Evolutionary conservation across 305 asterid species (phyloP), one percentile per base, ranked within the genome.

Genomic region (Fraxinus platypoda): DNA sequence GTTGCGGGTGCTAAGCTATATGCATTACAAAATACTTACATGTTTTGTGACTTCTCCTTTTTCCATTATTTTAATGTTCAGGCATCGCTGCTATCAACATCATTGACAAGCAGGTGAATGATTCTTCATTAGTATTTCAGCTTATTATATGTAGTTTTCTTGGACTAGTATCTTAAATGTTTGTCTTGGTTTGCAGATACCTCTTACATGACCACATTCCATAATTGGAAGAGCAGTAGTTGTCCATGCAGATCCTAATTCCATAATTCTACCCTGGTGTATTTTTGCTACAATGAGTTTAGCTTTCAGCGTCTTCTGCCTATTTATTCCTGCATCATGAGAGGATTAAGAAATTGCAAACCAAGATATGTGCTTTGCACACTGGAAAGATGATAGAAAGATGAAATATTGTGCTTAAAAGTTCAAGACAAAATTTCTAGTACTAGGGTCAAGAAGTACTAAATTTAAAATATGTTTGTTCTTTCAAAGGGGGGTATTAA

Each of bases 171-270:
- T 81, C 31, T 78, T 68, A 62, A 28, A 71, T 59, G 23, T 74
- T 38, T 43, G 8, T 3, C 79, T 23, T 23, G 74, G 38, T 74
- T 59, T 70, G 79, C 85, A 95, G 99, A 94, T 95, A 81, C 97
- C 98, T 25, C 92, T 95, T 80, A 81, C 89, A 30, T 98, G 99
- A 83, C 88, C 93, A 26, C 78, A 92, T 84, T 93, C 98, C 81
- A 85, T 95, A 62, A 85, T 94, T 82, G 99, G 99, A 90, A 90
- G 98, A 84, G 99, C 99, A 75, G 99, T 95, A 17, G 99, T 95
- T 80, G 97, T 95, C 73, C 99, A 95, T 90, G 95, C 86, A 70
- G 98, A 95, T 85, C 96, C 97, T 13, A n/a, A n/a, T n/a, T n/a
- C n/a, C n/a, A n/a, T n/a, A n/a, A n/a, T n/a, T n/a, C n/a, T n/a